A percentile compares a stretch with the other conserved stretches of the same genome.
Conservation (phyloP, 768 basidiomycete species). For the Rhodocollybia butyracea region DNA sequence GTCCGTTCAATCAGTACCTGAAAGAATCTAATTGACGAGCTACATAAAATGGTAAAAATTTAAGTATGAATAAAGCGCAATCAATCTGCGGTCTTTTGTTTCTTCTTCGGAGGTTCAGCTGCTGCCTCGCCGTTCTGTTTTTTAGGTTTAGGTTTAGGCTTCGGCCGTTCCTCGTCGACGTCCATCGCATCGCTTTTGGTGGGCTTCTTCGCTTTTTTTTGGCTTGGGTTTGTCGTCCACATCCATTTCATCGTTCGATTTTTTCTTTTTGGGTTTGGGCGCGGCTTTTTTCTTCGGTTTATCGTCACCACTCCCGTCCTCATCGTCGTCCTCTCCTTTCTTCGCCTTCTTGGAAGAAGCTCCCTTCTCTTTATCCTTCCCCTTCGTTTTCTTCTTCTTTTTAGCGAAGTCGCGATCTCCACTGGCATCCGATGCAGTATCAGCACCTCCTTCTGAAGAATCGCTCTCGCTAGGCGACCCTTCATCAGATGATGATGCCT, state of each 20-base stretch:
- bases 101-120: conserved; percentile 71
- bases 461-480: conserved; percentile 86
- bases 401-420: conserved; percentile 67
- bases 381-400: conserved; percentile 38
- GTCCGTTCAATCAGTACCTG: too few relatives aligned
- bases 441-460: conserved; percentile 60
- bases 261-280: conserved; percentile 49
- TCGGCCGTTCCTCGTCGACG: conserved; percentile 35
- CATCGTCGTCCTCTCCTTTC: conserved; percentile 33
- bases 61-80: too few relatives aligned
- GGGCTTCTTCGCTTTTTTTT: conserved; percentile 35
- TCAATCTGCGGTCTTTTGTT: conserved; percentile 55
- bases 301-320: conserved; percentile 36
- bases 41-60: too few relatives aligned
- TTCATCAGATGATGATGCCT: conserved; percentile 76
- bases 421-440: conserved; percentile 82
- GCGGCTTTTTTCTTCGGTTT: conserved; percentile 37
- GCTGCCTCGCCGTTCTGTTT: conserved; percentile 38
- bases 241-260: conserved; percentile 33
- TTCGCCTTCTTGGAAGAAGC: conserved; percentile 29
- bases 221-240: conserved; percentile 32
- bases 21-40: too few relatives aligned
- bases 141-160: conserved; percentile 43
- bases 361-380: conserved; percentile 40
- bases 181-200: conserved; percentile 51